A percentile compares a stretch with the other conserved stretches of the same genome.
Conservation (phyloP, 495 filamentous ascomycete genomes). For the Mytilinidion resinicola region DNA sequence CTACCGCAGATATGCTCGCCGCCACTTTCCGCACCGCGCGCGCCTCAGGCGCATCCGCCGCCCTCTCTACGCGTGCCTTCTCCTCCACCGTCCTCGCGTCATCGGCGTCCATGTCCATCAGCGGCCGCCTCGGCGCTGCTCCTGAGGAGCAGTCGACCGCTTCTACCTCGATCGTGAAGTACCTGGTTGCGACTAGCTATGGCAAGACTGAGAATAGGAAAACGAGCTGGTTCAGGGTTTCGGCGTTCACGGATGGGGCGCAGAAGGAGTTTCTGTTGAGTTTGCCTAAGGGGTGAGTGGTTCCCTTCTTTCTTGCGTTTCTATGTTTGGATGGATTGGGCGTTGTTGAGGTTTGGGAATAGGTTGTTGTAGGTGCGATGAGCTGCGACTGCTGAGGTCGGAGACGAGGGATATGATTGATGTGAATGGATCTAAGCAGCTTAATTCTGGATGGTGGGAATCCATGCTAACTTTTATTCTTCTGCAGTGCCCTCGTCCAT, state of each 20-base stretch:
- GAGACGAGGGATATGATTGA: not conserved
- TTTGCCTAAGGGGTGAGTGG: slow-evolving; percentile 73
- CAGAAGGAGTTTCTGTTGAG: slow-evolving; percentile 57
- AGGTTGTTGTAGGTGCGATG: not conserved
- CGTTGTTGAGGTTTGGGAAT: not conserved
- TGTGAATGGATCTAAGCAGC: not conserved
- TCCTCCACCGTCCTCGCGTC: slow-evolving; percentile 44
- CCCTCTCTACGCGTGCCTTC: slow-evolving; percentile 50
- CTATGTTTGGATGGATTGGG: not conserved
- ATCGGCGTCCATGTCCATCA: slow-evolving; percentile 59
- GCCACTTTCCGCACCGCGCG: slow-evolving; percentile 33
- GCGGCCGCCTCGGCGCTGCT: slow-evolving; percentile 64
- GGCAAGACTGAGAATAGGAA: slow-evolving; percentile 55
- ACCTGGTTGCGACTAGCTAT: slow-evolving; percentile 54
- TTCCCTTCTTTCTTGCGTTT: slow-evolving; percentile 3
- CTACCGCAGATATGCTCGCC: slow-evolving; percentile 3
- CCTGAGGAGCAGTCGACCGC: slow-evolving; percentile 63
- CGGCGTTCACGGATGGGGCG: slow-evolving; percentile 51
- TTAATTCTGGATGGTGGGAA: not conserved
- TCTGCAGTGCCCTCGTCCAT: slow-evolving; percentile 58
- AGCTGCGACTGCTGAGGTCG: not conserved
- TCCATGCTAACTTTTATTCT: not conserved
- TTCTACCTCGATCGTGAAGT: slow-evolving; percentile 64
- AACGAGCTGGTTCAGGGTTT: slow-evolving; percentile 72
- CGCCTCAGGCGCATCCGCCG: slow-evolving; percentile 42